Conservation (phyloP, 139 green algal genomes). For the Ulvella scutata region DNA sequence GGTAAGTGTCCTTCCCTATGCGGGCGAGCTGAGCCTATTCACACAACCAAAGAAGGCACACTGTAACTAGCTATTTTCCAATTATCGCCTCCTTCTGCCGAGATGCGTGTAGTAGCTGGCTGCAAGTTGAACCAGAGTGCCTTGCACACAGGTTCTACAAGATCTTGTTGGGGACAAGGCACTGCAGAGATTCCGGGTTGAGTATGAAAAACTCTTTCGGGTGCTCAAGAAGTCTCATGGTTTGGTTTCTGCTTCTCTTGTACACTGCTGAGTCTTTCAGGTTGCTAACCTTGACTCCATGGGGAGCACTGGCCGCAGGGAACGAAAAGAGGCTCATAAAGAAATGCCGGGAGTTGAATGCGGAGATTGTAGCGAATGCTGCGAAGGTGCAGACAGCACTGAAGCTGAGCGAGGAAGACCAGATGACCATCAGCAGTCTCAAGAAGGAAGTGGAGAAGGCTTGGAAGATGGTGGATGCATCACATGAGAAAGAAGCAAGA, state of each 20-base stretch:
- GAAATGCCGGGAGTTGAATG: slow-evolving; percentile 75
- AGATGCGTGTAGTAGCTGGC: not conserved
- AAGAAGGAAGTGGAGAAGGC: slow-evolving; percentile 89
- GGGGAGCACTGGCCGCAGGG: slow-evolving; percentile 26
- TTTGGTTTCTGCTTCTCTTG: too few species aligned
- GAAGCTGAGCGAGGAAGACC: slow-evolving; percentile 83
- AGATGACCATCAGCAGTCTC: slow-evolving; percentile 60
- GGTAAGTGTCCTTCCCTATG: slow-evolving; percentile 6
- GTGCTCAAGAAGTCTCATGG: slow-evolving; percentile 75
- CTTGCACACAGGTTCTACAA: slow-evolving; percentile 50
- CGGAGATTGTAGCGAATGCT: slow-evolving; percentile 72
- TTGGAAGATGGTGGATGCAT: slow-evolving; percentile 74
- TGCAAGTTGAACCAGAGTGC: not conserved
- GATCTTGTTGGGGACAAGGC: slow-evolving; percentile 56
- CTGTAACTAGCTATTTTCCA: not conserved
- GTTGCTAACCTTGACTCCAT: not conserved
- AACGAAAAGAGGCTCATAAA: slow-evolving; percentile 71
- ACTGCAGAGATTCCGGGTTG: slow-evolving; percentile 58
- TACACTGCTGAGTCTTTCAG: too few species aligned
- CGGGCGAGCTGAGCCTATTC: not conserved
- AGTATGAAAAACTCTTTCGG: slow-evolving; percentile 83
- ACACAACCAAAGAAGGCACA: not conserved
- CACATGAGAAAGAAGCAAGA: slow-evolving; percentile 74
- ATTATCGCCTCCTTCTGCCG: not conserved
- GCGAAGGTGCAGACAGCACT: slow-evolving; percentile 79